These are phyloP conservation scores for Ustilago loliicola DNA, from an alignment of 1,284 basidiomycete genomes.

Conservation along the genomic window DNA sequence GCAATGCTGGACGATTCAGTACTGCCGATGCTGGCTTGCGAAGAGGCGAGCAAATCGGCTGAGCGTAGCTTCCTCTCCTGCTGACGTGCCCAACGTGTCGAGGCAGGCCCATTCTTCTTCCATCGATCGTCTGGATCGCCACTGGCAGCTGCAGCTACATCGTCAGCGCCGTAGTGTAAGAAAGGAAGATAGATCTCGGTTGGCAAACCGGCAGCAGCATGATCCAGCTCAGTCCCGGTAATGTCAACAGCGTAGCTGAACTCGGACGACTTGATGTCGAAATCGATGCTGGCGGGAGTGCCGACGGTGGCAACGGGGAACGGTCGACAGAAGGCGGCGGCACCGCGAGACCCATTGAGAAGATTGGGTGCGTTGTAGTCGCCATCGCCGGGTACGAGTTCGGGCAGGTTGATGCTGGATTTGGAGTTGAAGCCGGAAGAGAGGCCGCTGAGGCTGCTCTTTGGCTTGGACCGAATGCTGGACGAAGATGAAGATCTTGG, in stretches of 20 bases:
- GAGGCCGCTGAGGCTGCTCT: conserved; percentile 18
- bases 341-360: conserved; percentile 57
- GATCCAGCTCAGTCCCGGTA: conserved; percentile 31
- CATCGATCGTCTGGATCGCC: conserved; percentile 40
- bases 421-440: conserved; percentile 17
- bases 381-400: conserved; percentile 25
- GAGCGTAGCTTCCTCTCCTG: conserved; percentile 36
- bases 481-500: conserved; percentile 15
- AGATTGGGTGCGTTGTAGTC: conserved; percentile 35
- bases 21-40: conserved; percentile 20
- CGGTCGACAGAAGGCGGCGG: conserved; percentile 60
- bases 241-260: conserved; percentile 51
- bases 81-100: conserved; percentile 29
- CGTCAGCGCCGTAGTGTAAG: conserved; percentile 83
- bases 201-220: conserved; percentile 71
- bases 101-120: conserved; percentile 16
- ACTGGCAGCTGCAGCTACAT: conserved; percentile 60
- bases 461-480: conserved; percentile 15
- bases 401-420: conserved; percentile 26
- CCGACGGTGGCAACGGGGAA: conserved; percentile 58
- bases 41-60: conserved; percentile 22
- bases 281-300: conserved; percentile 57
- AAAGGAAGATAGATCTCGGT: conserved; percentile 90
- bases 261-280: conserved; percentile 61
- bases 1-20: conserved; percentile 19